Evolutionary conservation across 768 basidiomycete species (phyloP), one percentile per base, ranked within the genome.

Genomic region (Asterophora lycoperdoides): DNA sequence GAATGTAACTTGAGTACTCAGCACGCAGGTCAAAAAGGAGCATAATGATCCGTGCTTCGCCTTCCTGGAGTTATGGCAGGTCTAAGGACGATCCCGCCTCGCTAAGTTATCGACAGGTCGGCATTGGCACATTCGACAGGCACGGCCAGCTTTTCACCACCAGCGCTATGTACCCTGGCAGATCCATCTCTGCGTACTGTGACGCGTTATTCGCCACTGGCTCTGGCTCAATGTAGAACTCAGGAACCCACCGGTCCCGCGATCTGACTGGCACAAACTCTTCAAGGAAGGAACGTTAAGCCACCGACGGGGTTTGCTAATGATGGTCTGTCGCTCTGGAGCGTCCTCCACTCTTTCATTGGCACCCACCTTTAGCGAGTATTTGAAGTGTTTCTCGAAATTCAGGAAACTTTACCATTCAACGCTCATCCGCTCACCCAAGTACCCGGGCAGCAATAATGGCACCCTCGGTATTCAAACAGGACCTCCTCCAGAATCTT

Each of bases 401-500:
- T 30, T 26, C 44, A 46, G 34, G 15, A 34, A 8, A 7, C 20
- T 17, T 18, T 23, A 46, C 23, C 36, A 30, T 37, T 38, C 23
- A 38, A 46, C 36, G 36, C 30, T 32, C 30, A 4, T 10, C 30
- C 8, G 30, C 13, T 32, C 13, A 32, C 30, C 30, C 30, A 32
- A 32, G 30, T 13, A 32, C 8, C 30, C 30, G 30, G 13, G 30
- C 30, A 32, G 30, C 30, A 9, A 32, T 32, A 9, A 32, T 32
- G 30, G 30, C 30, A 32, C 30, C 30, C 23, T 41, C 32, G 33
- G 48, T 41, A 20, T 49, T 49, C 33, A 49, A 49, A 26, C 48
- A 49, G 14, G 41, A 49, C 14, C 48, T 49, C 19, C 41, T 49
- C 8, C 41, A 49, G 18, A 3, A 42, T 17, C 48, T 49, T 35